A percentile compares a stretch with the other conserved stretches of the same genome.
Conservation (phyloP, 495 filamentous ascomycete genomes). For the Trichoderma erinaceum region DNA sequence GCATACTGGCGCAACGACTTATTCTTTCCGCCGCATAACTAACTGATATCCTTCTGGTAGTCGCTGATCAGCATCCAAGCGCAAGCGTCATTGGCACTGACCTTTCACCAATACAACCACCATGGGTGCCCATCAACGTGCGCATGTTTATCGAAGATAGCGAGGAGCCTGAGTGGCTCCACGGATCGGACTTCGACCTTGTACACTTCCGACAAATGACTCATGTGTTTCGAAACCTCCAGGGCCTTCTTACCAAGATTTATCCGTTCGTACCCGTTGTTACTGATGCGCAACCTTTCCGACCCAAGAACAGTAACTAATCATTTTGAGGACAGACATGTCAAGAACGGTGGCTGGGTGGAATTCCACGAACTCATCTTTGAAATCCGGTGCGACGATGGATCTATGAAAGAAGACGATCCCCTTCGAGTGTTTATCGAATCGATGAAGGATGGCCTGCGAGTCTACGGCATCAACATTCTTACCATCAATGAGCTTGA, state of each 20-base stretch:
- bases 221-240: conserved; percentile 42
- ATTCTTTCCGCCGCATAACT: neutral
- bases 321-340: conserved; percentile 23
- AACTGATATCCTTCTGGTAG: conserved; percentile 14
- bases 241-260: conserved; percentile 31
- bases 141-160: conserved; percentile 42
- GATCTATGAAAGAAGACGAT: conserved; percentile 29
- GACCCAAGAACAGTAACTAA: neutral
- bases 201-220: conserved; percentile 38
- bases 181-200: conserved; percentile 29
- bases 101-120: conserved; percentile 34
- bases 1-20: conserved; percentile 3
- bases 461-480: conserved; percentile 41
- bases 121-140: conserved; percentile 36
- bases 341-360: conserved; percentile 36
- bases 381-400: conserved; percentile 36
- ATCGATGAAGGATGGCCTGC: conserved; percentile 31
- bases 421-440: conserved; percentile 31
- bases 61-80: conserved; percentile 38
- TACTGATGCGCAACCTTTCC: neutral
- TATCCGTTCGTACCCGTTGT: conserved; percentile 28
- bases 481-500: conserved; percentile 25
- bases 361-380: conserved; percentile 40
- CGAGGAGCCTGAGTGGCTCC: conserved; percentile 36
- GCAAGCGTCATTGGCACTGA: conserved; percentile 34